phyloP scores from a whole-genome alignment of 164 flowering plant genomes.

The Hamamelis virginiana region DNA sequence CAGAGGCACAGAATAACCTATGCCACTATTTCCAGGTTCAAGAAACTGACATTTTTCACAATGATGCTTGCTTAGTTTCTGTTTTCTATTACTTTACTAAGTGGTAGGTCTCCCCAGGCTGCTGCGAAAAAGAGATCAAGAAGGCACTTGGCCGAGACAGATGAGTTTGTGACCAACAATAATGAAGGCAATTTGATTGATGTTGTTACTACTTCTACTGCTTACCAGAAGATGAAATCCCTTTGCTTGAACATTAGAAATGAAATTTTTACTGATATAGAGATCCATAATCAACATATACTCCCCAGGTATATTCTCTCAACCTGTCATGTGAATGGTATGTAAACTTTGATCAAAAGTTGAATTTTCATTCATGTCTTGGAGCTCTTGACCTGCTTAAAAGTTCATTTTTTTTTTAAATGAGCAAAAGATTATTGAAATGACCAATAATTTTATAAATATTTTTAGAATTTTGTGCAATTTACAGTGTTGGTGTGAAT shows the following conservation, averaged over 20 bases:
- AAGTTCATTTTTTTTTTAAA: too few species aligned
- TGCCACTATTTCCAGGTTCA: constrained; percentile 84
- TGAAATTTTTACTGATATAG: constrained; percentile 82
- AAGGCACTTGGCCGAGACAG: constrained; percentile 83
- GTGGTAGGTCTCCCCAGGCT: constrained; percentile 38
- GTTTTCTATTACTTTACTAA: constrained; percentile 1
- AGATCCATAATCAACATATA: constrained; percentile 77
- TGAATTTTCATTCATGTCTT: not conserved
- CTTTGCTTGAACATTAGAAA: constrained; percentile 72
- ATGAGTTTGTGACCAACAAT: constrained; percentile 67
- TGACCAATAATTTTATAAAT: too few species aligned
- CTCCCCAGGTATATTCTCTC: constrained; percentile 69
- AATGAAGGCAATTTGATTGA: constrained; percentile 58
- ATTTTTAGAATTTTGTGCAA: too few species aligned
- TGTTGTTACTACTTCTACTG: constrained; percentile 57
- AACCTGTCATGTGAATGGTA: not conserved
- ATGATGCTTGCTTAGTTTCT: constrained; percentile 13
- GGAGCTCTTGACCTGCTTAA: too few species aligned
- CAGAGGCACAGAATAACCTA: constrained; percentile 74
- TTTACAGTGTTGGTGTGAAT: not conserved
- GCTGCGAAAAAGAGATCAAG: constrained; percentile 90
- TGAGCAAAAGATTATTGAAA: too few species aligned
- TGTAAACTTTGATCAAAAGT: not conserved
- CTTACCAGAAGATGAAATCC: constrained; percentile 83
- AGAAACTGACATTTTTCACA: not conserved